phyloP scores from a whole-genome alignment of 345 rosid species.

The Tarenaya hassleriana region DNA sequence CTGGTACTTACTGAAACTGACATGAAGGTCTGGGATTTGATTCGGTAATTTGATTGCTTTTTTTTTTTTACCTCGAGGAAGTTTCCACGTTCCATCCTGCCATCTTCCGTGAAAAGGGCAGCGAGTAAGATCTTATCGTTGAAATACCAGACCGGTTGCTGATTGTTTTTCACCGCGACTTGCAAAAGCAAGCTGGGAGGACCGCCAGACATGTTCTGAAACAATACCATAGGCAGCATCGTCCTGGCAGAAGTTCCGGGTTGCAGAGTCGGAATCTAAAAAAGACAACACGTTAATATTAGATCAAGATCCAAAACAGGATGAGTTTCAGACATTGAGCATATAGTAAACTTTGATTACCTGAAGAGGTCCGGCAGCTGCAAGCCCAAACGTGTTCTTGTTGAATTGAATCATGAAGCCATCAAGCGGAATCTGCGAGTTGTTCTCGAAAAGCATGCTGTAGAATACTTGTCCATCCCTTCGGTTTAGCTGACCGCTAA shows the following conservation, averaged over 20 bases:
- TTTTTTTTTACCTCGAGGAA: conserved; percentile 93
- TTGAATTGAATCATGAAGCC: conserved; percentile 99
- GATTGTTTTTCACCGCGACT: conserved; percentile 87
- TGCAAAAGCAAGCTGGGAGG: conserved; percentile 84
- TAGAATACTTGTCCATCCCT: too few species aligned
- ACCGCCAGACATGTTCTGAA: conserved; percentile 75
- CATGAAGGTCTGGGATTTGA: too few species aligned
- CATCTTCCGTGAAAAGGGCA: conserved; percentile 74
- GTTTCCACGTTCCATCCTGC: conserved; percentile 82
- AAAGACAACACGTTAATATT: too few species aligned
- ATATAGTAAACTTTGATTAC: too few species aligned
- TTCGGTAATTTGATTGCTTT: too few species aligned
- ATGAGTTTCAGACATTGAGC: too few species aligned
- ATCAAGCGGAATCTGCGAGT: conserved; percentile 64
- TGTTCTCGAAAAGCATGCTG: conserved; percentile 78
- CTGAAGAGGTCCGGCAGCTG: conserved; percentile 84
- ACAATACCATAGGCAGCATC: conserved; percentile 72
- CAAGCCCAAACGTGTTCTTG: too few species aligned
- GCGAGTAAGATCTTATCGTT: conserved; percentile 64
- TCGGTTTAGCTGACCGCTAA: conserved; percentile 69
- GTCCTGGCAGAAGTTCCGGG: conserved; percentile 64
- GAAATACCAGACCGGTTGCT: too few species aligned
- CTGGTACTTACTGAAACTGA: too few species aligned
- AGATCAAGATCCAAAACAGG: too few species aligned
- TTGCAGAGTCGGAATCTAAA: too few species aligned